Conservation (phyloP, 2,329 filamentous ascomycete genomes). For the Xylariaceae sp. region DNA sequence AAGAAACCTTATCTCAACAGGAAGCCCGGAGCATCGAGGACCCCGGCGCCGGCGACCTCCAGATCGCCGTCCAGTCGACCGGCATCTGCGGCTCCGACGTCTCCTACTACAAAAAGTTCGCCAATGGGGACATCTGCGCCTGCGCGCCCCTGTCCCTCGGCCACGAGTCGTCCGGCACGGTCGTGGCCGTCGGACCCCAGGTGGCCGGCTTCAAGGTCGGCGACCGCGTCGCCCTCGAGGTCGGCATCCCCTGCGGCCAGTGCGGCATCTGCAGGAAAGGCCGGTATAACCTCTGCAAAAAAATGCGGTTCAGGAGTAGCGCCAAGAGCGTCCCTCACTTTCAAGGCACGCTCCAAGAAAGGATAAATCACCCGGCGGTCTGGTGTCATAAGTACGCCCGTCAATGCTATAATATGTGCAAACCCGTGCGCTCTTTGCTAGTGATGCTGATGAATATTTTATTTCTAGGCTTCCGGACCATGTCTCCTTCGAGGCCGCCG, state of each 20-base stretch:
- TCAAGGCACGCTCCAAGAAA: constrained; percentile 64
- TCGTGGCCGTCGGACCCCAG: constrained; percentile 57
- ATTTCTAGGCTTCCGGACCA: constrained; percentile 59
- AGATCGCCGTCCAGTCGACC: constrained; percentile 66
- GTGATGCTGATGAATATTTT: constrained; percentile 22
- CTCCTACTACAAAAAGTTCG: constrained; percentile 72
- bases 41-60: constrained; percentile 57
- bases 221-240: constrained; percentile 55
- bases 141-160: constrained; percentile 66
- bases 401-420: neutral
- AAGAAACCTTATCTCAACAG: constrained; percentile 39
- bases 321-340: constrained; percentile 66
- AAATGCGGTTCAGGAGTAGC: constrained; percentile 63
- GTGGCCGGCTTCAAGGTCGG: constrained; percentile 56
- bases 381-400: constrained; percentile 63
- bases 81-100: constrained; percentile 73
- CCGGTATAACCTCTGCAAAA: constrained; percentile 65
- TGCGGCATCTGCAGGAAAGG: constrained; percentile 49
- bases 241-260: constrained; percentile 43
- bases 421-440: constrained; percentile 1
- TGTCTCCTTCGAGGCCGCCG: constrained; percentile 61
- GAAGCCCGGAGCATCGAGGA: constrained; percentile 54
- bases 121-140: constrained; percentile 70
- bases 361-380: constrained; percentile 62
- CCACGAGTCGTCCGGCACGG: constrained; percentile 64